Base-by-base conservation (phyloP, 1,284 basidiomycete genomes). In the Pyrrhoderma noxium region DNA sequence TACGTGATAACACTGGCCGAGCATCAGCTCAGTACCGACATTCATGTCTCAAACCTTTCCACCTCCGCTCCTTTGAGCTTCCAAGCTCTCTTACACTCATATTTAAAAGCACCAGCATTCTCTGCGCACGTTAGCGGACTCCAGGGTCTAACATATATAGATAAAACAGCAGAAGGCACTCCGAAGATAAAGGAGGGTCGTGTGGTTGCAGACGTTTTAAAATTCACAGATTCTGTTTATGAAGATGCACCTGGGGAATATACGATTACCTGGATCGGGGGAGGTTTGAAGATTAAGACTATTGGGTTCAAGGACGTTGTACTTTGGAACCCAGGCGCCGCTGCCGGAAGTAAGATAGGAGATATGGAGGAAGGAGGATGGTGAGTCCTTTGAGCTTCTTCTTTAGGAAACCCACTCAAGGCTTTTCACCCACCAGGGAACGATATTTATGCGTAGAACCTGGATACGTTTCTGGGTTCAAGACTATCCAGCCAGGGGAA, bases 291-390 rank as follows among this genome's bases (percentile, higher is more conserved):
- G 49, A 70, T 93, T 49, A 76, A 68, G 57, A 75, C 79, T 45
- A 67, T 64, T 22, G 78, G 81, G 34, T 75, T 93, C 58, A 82
- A 85, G 67, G 82, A 89, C 62, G 78, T 89, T 2, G 87, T 89
- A 8, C 69, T 93, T 39, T 94, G 92, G 92, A 94, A 95, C 69
- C 91, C 92, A 5, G 79, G 80, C 58, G 71, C 72, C 39, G 79
- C 75, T 52, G 71, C 69, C 3, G 90, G 89, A 0, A 70, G 72
- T 43, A 84, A 80, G 61, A 86, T 94, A 7, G 78, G 66, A 8
- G 92, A 95, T 61, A 90, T 95, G 88, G 89, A 93, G 62, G 74
- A 77, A 2, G 77, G 77, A 0, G 92, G 90, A 64, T 95, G 91
- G 91, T 91, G 68, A 56, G 78, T 68, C 56, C 9, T 23, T 14